Base-by-base conservation (phyloP, 257 asterid genomes). In the Rehmannia glutinosa region DNA sequence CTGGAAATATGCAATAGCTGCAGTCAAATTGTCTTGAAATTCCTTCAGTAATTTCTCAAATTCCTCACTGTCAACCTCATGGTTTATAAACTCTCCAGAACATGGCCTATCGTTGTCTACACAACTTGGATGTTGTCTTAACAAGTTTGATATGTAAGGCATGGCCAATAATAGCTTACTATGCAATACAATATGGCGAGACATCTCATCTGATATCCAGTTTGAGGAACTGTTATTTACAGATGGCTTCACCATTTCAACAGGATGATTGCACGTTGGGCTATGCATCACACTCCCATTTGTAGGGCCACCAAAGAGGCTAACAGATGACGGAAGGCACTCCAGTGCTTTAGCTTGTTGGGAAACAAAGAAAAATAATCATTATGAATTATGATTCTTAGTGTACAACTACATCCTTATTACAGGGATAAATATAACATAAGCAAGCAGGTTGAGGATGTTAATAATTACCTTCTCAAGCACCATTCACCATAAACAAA, bases 341-440 rank as follows among this genome's bases (percentile, higher is more conserved):
- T 90, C 97, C 96, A 93, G 75, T 8, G 97, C 99, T 77, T 93
- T 97, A 93, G 92, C 99, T 93, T 68, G 69, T 41, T 39, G 23
- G 46, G 59, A 68, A 77, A 57, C 12, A 68, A 36, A 70, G 25
- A 42, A 65, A 65, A 56, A 42, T 51, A 62, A 64, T 47, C 63
- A 70, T 59, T 43, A 71, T 20, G 33, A n/a, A n/a, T n/a, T n/a
- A n/a, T n/a, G n/a, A n/a, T n/a, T n/a, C n/a, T n/a, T n/a, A n/a
- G n/a, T n/a, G n/a, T n/a, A n/a, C n/a, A n/a, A n/a, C n/a, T n/a
- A n/a, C n/a, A n/a, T n/a, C n/a, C 66, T 49, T 57, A 47, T 54
- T 50, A 56, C 6, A 59, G 64, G 32, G 23, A 62, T 15, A 54
- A 13, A 66, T 24, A 52, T 16, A 41, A 46, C 57, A 13, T 52